Base-by-base conservation (phyloP, 805 yeast genomes). In the Teunomyces tritomae region DNA sequence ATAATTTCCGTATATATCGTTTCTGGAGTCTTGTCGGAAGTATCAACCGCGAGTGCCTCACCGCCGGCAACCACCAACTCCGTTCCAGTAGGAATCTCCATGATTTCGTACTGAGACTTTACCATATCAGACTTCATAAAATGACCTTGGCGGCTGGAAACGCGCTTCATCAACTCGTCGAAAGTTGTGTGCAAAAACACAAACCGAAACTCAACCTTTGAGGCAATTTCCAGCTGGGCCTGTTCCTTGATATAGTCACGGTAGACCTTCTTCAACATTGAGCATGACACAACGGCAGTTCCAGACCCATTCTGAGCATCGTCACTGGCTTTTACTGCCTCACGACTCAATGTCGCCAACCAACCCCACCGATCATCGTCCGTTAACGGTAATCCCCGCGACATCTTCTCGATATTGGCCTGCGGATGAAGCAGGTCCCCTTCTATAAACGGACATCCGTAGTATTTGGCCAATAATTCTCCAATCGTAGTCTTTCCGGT, bases 351-450 rank as follows among this genome's bases (percentile, higher is more conserved):
- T 33, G 63, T 62, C 33, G 71, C 65, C 14, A 94, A 75, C 99
- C 99, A 94, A 1, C 79, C 91, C 91, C 92, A 87, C 50, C 99
- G 71, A 65, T 94, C 99, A 1, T 84, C 94, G 61, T 94, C 99
- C 0, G 84, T 80, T 49, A 94, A 71, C 1, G 98, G 96, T 16
- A 79, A 75, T 0, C 96, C 96, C 16, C 71, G 58, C 2, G 86
- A 67, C 99, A 94, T 94, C 65, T 94, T 94, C 14, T 76, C 82
- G 10, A 92, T 73, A 62, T 94, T 94, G 46, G 60, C 65, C 36
- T 57, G 55, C 2, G 96, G 89, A 64, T 91, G 97, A 26, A 85
- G 74, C 2, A 73, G 65, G 63, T 94, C 99, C 4, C 98, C 99
- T 64, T 94, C 99, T 9, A 90, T 64, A 60, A 79, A 90, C 2